These are phyloP conservation scores for Lachnellula willkommii DNA, from an alignment of 2,329 filamentous ascomycete species.

Conservation along the genomic window DNA sequence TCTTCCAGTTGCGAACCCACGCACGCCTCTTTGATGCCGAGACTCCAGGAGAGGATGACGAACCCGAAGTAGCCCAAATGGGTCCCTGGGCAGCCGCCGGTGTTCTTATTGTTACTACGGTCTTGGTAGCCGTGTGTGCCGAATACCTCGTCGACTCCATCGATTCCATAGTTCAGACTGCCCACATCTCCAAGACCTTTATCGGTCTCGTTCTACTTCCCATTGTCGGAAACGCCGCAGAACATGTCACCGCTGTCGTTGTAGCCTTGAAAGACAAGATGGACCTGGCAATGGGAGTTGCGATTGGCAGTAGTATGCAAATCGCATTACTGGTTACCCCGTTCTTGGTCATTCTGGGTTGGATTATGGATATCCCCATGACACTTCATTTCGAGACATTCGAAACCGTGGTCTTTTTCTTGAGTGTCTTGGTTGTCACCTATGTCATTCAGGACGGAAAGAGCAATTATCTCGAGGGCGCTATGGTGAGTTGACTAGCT, in stretches of 20 bases:
- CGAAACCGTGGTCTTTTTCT: constrained; percentile 71
- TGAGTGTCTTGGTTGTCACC: constrained; percentile 69
- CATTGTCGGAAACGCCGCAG: constrained; percentile 74
- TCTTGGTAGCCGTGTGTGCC: constrained; percentile 68
- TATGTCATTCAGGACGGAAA: constrained; percentile 77
- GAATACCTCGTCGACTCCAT: constrained; percentile 75
- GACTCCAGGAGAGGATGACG: constrained; percentile 20
- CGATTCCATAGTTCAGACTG: constrained; percentile 62
- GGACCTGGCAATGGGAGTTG: constrained; percentile 71
- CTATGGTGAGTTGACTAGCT: constrained; percentile 43
- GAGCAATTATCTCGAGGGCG: constrained; percentile 78
- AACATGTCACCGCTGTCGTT: constrained; percentile 76
- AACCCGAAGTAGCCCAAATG: constrained; percentile 15
- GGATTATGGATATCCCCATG: constrained; percentile 65
- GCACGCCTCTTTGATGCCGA: constrained; percentile 63
- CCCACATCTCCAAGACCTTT: constrained; percentile 72
- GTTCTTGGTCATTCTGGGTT: constrained; percentile 73
- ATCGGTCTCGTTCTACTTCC: constrained; percentile 75
- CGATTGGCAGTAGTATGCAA: constrained; percentile 76
- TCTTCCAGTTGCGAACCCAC: constrained; percentile 74
- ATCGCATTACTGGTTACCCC: constrained; percentile 79
- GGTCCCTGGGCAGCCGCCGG: constrained; percentile 26
- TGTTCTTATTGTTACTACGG: constrained; percentile 64
- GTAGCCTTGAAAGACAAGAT: constrained; percentile 74
- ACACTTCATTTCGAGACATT: constrained; percentile 77